Evolutionary conservation across 305 asterid species (phyloP), one percentile per base, ranked within the genome.

Genomic region (Fraxinus paxiana): DNA sequence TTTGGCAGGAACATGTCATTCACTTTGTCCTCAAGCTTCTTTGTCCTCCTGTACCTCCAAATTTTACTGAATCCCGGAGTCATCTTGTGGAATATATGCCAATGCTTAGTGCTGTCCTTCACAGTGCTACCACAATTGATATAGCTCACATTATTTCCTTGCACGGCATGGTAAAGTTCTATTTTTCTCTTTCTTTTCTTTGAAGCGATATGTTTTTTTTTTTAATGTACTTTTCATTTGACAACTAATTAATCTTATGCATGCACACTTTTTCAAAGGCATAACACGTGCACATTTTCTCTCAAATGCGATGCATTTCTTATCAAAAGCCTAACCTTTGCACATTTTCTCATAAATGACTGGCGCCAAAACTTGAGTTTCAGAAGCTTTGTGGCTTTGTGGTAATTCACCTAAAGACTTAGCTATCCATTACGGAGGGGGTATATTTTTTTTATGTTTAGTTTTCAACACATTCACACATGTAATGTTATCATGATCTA

Each of bases 1-100:
- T 22, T 31, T 61, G 73, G 76, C 82, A 84, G 86, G 86, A 84
- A 73, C 84, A 84, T 59, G 72, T 79, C 34, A 75, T 84, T 33
- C 77, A 51, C 37, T 72, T 72, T 43, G 76, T 80, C 67, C 59
- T 76, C 35, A 72, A 77, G 81, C 67, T 84, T 26, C 86, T 84
- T 28, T 84, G 83, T 33, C 86, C 86, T 56, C 75, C 80, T 76
- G 38, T 80, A 38, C 84, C 84, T 77, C 59, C 80, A 24, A 76
- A 80, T 59, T 71, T 35, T 72, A 41, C 79, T 38, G 86, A 74
- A 24, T 28, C 82, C 72, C 77, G 70, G 80, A 80, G 82, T 71
- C 84, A 84, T 84, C 79, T 84, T 28, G 74, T 84, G 18, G 79
- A 41, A 75, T 71, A 80, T 77, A 79, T 77, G 41, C 77, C 84